Conservation (phyloP, 495 filamentous ascomycete genomes). For the Saxispiralis lemnorum region DNA sequence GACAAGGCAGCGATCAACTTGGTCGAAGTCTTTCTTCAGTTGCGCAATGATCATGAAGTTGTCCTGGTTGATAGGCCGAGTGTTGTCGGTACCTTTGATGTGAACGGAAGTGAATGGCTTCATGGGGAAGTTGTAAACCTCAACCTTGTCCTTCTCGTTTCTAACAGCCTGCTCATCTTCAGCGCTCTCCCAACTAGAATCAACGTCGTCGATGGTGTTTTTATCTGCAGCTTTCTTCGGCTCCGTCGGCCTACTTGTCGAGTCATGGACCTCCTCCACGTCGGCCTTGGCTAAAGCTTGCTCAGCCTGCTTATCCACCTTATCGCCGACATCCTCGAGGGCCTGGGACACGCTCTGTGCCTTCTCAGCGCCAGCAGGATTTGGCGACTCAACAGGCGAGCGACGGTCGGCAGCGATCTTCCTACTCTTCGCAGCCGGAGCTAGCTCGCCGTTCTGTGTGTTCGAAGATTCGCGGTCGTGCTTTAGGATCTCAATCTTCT, state of each 20-base stretch:
- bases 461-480: conserved; percentile 19
- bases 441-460: conserved; percentile 4
- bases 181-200: conserved; percentile 16
- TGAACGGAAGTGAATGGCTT: conserved; percentile 78
- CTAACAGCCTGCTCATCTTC: conserved; percentile 40
- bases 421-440: conserved; percentile 17
- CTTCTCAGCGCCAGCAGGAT: conserved; percentile 19
- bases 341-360: conserved; percentile 41
- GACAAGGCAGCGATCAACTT: conserved; percentile 81
- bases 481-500: conserved; percentile 26
- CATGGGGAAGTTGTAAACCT: conserved; percentile 87
- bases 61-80: conserved; percentile 40
- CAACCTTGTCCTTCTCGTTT: conserved; percentile 32
- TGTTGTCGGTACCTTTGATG: conserved; percentile 26
- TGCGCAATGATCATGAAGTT: conserved; percentile 73
- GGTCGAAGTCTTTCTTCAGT: conserved; percentile 92
- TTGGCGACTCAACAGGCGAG: conserved; percentile 21
- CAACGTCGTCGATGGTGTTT: conserved; percentile 4
- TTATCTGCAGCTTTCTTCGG: conserved; percentile 32
- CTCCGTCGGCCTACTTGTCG: conserved; percentile 24
- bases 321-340: conserved; percentile 46
- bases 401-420: conserved; percentile 22
- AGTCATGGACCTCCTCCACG: conserved; percentile 11
- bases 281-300: conserved; percentile 41
- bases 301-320: conserved; percentile 51